A percentile compares a stretch with the other conserved stretches of the same genome.
These are phyloP conservation scores for Russula earlei DNA, from an alignment of 768 basidiomycete genomes.

Conservation along the genomic window DNA sequence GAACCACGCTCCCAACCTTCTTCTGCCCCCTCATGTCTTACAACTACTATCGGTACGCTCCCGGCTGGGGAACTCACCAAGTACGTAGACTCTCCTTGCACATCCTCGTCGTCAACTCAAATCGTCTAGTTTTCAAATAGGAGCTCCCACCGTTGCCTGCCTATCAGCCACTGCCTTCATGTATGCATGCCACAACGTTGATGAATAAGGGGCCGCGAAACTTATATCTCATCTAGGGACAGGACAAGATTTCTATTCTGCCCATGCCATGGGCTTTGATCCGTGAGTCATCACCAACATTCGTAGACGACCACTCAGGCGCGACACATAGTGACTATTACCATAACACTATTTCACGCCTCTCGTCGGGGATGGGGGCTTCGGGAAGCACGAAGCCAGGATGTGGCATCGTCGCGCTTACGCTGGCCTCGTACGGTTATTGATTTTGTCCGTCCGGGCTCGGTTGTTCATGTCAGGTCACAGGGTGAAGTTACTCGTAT, in stretches of 20 bases:
- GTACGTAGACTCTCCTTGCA: conserved; percentile 21
- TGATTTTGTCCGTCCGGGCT: neutral
- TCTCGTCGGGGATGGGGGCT: conserved; percentile 29
- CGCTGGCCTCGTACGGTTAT: conserved; percentile 41
- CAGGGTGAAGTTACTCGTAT: conserved; percentile 46
- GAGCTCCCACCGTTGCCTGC: conserved; percentile 11
- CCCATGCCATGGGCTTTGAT: conserved; percentile 48
- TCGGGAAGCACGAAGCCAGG: conserved; percentile 50
- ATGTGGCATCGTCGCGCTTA: conserved; percentile 62
- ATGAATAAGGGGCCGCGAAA: neutral
- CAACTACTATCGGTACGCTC: conserved; percentile 35
- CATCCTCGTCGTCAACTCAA: neutral
- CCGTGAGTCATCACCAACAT: conserved; percentile 34
- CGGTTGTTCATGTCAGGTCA: neutral
- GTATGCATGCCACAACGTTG: conserved; percentile 23
- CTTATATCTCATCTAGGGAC: conserved; percentile 36
- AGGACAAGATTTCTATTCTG: conserved; percentile 53
- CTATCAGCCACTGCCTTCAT: conserved; percentile 35
- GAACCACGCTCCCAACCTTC: neutral
- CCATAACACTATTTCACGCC: conserved; percentile 29
- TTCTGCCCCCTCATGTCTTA: conserved; percentile 32
- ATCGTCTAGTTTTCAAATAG: conserved; percentile 15
- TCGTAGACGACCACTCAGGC: neutral
- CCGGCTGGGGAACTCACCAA: conserved; percentile 42
- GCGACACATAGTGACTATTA: conserved; percentile 27